A percentile compares a stretch with the other conserved stretches of the same genome.
Conservation (phyloP, 2,329 filamentous ascomycete species). For the Penicillium thymicola region DNA sequence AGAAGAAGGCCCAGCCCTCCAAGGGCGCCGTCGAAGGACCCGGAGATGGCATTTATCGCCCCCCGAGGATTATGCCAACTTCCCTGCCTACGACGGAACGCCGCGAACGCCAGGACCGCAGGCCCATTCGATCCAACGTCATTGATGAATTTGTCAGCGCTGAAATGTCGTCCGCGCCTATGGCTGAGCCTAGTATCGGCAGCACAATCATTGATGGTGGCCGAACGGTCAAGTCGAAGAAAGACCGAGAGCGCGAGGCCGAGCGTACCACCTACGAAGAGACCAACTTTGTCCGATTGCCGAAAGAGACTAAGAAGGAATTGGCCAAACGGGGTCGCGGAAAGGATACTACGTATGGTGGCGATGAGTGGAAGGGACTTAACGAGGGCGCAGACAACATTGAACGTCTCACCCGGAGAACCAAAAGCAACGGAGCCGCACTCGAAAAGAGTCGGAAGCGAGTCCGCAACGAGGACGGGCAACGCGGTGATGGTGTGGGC, state of each 20-base stretch:
- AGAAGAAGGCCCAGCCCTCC: constrained; percentile 16
- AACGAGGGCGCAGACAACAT: constrained; percentile 85
- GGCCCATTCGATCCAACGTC: constrained; percentile 70
- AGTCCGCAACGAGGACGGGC: constrained; percentile 66
- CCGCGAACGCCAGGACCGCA: constrained; percentile 57
- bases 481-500: constrained; percentile 59
- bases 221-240: constrained; percentile 71
- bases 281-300: constrained; percentile 82
- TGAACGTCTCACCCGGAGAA: constrained; percentile 72
- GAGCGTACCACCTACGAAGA: constrained; percentile 88
- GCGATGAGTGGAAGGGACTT: constrained; percentile 87
- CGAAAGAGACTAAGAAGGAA: constrained; percentile 85
- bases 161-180: constrained; percentile 76
- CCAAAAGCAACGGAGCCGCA: constrained; percentile 54
- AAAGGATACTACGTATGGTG: constrained; percentile 66
- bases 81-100: constrained; percentile 69
- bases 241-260: constrained; percentile 71
- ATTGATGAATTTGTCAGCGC: constrained; percentile 88
- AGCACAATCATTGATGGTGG: constrained; percentile 80
- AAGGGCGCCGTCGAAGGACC: constrained; percentile 30
- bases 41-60: constrained; percentile 73
- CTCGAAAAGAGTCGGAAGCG: constrained; percentile 86
- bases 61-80: constrained; percentile 82
- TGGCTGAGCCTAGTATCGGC: constrained; percentile 86
- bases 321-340: constrained; percentile 57